A percentile compares a stretch with the other conserved stretches of the same genome.
These are phyloP conservation scores for Metschnikowia henanensis DNA, from an alignment of 805 yeast species.

Conservation along the genomic window DNA sequence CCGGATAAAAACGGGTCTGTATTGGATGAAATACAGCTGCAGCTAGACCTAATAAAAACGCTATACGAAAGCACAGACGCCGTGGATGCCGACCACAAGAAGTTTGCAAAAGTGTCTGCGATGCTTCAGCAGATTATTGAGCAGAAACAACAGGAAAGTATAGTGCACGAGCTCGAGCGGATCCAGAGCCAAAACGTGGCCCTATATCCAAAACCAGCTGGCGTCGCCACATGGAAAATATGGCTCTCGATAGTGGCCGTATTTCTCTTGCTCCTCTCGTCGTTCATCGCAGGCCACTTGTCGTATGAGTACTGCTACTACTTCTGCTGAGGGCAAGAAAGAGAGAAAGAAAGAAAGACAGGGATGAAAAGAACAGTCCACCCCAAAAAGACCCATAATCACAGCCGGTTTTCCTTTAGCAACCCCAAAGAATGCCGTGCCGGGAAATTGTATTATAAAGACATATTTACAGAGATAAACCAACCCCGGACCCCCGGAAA, in stretches of 20 bases:
- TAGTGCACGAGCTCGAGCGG: conserved; percentile 26
- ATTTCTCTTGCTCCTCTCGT: conserved; percentile 20
- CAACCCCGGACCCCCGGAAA: background rate
- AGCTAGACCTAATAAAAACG: conserved; percentile 9
- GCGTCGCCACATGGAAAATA: background rate
- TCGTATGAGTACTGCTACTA: conserved; percentile 42
- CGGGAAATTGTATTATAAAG: conserved; percentile 11
- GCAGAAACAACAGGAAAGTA: conserved; percentile 13
- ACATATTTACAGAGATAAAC: conserved; percentile 10
- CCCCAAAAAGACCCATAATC: too few relatives aligned
- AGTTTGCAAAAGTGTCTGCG: conserved; percentile 7
- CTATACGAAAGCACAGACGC: conserved; percentile 8
- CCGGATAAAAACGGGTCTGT: conserved; percentile 3
- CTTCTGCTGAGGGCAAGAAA: conserved; percentile 25
- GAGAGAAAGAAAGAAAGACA: background rate
- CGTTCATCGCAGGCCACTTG: conserved; percentile 31
- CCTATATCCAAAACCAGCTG: background rate
- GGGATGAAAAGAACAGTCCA: too few relatives aligned
- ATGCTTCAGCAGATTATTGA: conserved; percentile 10
- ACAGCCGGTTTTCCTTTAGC: too few relatives aligned
- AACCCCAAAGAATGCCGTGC: too few relatives aligned
- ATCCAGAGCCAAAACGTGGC: conserved; percentile 15
- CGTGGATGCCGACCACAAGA: conserved; percentile 4
- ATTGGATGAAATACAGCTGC: conserved; percentile 11
- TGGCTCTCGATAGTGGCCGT: conserved; percentile 7